Conservation (phyloP, 2,329 filamentous ascomycete species). For the Macrophomina pseudophaseolina region DNA sequence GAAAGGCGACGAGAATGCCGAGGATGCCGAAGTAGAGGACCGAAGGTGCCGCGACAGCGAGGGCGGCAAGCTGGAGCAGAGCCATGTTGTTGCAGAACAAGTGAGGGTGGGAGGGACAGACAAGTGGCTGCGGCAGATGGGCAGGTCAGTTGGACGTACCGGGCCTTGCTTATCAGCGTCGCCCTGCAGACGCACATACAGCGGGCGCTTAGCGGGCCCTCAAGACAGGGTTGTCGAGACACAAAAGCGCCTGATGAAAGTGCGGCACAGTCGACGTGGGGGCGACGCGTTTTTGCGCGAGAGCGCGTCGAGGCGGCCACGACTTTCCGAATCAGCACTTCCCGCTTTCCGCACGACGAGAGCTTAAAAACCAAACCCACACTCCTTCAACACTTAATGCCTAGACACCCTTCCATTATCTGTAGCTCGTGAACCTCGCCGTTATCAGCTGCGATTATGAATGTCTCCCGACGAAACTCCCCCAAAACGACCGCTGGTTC, state of each 20-base stretch:
- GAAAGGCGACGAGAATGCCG: slow-evolving; percentile 50
- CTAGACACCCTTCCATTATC: too few relatives aligned
- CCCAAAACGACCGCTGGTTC: too few relatives aligned
- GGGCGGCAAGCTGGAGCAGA: background rate
- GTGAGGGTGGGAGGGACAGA: background rate
- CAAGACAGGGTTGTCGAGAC: background rate
- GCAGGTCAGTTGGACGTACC: background rate
- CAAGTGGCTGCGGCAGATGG: background rate
- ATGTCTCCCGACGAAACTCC: too few relatives aligned
- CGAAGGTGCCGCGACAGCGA: background rate
- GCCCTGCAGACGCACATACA: background rate
- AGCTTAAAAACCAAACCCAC: too few relatives aligned
- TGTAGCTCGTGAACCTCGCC: too few relatives aligned
- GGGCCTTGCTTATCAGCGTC: background rate
- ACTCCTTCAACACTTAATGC: too few relatives aligned
- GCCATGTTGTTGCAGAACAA: background rate
- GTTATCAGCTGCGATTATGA: too few relatives aligned
- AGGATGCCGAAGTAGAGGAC: slow-evolving; percentile 50
- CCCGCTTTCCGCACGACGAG: background rate
- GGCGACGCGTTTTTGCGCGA: background rate
- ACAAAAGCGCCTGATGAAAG: background rate
- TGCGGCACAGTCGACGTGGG: background rate
- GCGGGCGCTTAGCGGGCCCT: background rate
- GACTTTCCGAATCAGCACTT: background rate
- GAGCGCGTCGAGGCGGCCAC: background rate